Base-by-base conservation (phyloP, 768 basidiomycete genomes). In the Rhodotorula toruloides region DNA sequence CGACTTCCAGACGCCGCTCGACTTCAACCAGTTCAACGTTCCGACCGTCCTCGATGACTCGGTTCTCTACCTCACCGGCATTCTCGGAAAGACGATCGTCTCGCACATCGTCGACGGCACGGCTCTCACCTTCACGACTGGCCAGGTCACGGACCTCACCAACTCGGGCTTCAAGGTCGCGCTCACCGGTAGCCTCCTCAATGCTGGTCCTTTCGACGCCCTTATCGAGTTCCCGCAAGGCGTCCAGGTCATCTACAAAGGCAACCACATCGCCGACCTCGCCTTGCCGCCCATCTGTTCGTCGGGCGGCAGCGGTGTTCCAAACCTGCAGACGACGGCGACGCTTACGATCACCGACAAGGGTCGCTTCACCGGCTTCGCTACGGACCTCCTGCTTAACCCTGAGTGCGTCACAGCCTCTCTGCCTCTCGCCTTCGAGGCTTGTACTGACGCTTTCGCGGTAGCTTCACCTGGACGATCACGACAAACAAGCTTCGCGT, bases 1-100 rank as follows among this genome's bases (percentile, higher is more conserved):
- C 74, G 85, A 88, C 64, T 89, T 81, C 71, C 75, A 82, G 19
- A 85, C 83, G 8, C 81, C 82, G 50, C 78, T 88, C 39, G 75
- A 81, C 19, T 87, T 88, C 77, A 76, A 78, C 32, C 87, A 88
- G 72, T 79, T 76, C 54, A 79, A 79, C 46, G 84, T 88, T 22
- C 79, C 83, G 27, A 83, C 83, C 1, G 76, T 81, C 83, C 85
- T 84, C 4, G 87, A 88, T 74, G 73, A 81, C 66, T 84, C 84
- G 4, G 83, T 81, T 0, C 77, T 89, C 32, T 87, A 83, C 77
- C 80, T 88, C 55, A 85, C 88, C 46, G 85, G 86, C n/a, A 85
- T 83, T 7, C 85, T 88, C 37, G 85, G 86, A 47, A 84, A 81
- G 25, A 85, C 87, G 21, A 78, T 68, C 53, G 67, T 68, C n/a